Evolutionary conservation across 345 rosid species (phyloP).

Genomic region (Lepidium sativum): DNA sequence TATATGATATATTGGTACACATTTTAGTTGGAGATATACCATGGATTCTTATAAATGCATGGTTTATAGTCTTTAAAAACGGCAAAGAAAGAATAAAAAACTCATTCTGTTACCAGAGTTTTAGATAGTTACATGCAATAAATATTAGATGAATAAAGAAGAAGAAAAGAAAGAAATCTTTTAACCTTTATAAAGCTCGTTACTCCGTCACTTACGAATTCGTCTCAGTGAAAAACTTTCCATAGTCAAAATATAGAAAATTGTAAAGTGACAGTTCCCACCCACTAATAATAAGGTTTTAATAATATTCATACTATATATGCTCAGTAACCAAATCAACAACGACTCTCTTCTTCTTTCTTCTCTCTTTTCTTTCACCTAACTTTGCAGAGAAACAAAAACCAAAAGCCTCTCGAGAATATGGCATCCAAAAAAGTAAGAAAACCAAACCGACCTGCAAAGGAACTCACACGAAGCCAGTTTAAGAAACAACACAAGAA

Average conservation of each 20-base stretch:
- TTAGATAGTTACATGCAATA: background rate
- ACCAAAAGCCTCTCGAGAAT: background rate
- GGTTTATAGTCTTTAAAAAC: conserved; percentile 1
- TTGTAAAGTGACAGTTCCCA: conserved; percentile 14
- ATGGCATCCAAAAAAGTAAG: conserved; percentile 28
- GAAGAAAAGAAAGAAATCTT: background rate
- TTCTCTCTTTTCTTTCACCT: conserved; percentile 5
- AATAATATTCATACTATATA: conserved; percentile 15
- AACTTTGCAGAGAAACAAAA: background rate
- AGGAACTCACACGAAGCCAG: conserved; percentile 3
- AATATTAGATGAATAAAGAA: background rate
- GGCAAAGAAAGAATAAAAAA: background rate
- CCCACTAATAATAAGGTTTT: background rate
- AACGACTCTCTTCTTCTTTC: conserved; percentile 17
- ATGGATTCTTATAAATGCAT: background rate
- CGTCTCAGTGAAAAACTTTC: conserved; percentile 20
- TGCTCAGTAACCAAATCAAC: background rate
- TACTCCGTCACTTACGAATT: background rate
- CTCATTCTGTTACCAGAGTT: background rate
- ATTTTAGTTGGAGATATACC: background rate
- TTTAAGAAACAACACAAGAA: conserved; percentile 26
- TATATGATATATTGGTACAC: background rate
- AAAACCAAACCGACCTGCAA: conserved; percentile 17
- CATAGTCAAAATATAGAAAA: conserved; percentile 18
- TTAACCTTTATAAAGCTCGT: background rate